Percentiles rank a stretch among this genome's conserved stretches.
Conservation (phyloP, 768 basidiomycete genomes). For the Trametes gibbosa region DNA sequence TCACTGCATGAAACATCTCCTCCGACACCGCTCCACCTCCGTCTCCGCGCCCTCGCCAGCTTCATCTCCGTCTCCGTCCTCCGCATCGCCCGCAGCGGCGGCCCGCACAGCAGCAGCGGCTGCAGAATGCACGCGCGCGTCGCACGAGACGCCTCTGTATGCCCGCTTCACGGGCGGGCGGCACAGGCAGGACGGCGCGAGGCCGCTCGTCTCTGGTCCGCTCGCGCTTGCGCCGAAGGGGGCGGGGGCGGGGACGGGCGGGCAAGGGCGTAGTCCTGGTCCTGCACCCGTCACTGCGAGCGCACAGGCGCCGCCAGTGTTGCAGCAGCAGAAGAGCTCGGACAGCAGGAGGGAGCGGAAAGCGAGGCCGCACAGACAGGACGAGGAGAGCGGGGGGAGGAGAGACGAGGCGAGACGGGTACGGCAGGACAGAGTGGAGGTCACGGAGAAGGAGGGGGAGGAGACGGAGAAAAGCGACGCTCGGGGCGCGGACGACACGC, state of each 20-base stretch:
- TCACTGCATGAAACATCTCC: constrained; percentile 12
- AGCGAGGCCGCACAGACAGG: too few species aligned
- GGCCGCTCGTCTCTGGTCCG: constrained; percentile 26
- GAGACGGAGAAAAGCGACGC: neutral
- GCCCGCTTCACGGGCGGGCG: constrained; percentile 26
- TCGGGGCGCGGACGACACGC: neutral
- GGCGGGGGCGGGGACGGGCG: neutral
- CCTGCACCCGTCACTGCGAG: neutral
- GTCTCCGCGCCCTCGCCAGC: constrained; percentile 4
- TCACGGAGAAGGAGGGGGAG: neutral
- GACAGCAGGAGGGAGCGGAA: neutral
- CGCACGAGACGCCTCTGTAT: constrained; percentile 25
- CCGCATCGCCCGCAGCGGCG: neutral
- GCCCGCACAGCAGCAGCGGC: neutral
- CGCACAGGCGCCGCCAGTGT: neutral
- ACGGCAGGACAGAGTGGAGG: neutral
- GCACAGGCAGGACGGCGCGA: constrained; percentile 3
- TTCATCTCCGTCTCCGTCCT: constrained; percentile 2
- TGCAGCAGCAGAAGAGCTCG: constrained; percentile 3
- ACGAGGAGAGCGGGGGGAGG: neutral
- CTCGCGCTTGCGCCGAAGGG: constrained; percentile 21
- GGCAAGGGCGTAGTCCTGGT: too few species aligned
- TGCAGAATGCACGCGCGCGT: neutral
- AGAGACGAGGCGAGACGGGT: neutral
- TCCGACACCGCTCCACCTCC: constrained; percentile 13